Percentiles rank a stretch among this genome's conserved stretches.
Conservation (phyloP, 2,329 filamentous ascomycete genomes). For the Fusarium dlaminii region DNA sequence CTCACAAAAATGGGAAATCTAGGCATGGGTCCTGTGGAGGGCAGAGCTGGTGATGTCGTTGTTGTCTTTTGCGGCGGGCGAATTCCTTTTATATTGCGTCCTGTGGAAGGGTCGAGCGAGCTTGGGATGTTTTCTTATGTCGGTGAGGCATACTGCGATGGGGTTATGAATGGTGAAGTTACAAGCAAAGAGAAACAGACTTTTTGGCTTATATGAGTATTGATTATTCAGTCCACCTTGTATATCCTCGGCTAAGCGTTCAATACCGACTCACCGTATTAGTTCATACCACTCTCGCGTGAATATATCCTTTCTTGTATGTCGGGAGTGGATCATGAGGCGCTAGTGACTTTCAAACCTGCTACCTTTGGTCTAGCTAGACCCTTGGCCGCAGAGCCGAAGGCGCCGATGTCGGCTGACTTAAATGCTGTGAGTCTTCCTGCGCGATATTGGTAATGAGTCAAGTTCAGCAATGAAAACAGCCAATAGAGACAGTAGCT, state of each 20-base stretch:
- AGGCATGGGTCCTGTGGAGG: not conserved
- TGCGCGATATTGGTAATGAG: not conserved
- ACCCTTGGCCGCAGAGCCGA: not conserved
- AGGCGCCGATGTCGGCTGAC: not conserved
- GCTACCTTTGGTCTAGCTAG: not conserved
- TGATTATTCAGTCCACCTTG: not conserved
- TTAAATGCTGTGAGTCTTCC: not conserved
- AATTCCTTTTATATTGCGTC: not conserved
- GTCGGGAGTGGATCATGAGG: not conserved
- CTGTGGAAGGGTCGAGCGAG: rapidly evolving
- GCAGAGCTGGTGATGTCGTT: not conserved
- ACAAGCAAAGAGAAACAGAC: not conserved
- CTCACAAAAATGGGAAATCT: not conserved
- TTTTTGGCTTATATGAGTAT: not conserved
- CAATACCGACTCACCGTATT: too few relatives aligned
- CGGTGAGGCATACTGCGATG: not conserved
- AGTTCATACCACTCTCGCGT: not conserved
- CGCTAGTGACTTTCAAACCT: not conserved
- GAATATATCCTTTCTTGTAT: not conserved
- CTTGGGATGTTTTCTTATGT: rapidly evolving
- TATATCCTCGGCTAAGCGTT: not conserved
- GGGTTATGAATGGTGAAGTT: not conserved
- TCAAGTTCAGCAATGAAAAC: not conserved
- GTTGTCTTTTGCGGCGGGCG: not conserved
- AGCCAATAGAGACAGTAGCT: not conserved